A percentile compares a stretch with the other conserved stretches of the same genome.
Evolutionary conservation across 2,329 filamentous ascomycete genomes (phyloP).

Genomic region (Phoma sp.): DNA sequence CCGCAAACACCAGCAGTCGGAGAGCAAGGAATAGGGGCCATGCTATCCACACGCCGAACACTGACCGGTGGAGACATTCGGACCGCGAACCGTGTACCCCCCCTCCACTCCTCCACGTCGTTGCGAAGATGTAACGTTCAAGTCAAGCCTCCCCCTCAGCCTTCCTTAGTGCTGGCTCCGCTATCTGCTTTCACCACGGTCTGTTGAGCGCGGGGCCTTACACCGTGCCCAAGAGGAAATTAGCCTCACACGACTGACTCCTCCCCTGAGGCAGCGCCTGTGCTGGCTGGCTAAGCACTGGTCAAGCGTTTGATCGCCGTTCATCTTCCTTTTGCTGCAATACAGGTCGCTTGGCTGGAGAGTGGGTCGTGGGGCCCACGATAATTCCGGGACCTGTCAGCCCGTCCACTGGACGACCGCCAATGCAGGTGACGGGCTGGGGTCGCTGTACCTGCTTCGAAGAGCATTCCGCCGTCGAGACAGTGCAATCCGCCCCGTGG

Average conservation of each 20-base stretch:
- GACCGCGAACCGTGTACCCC: slow-evolving; percentile 24
- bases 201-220: slow-evolving; percentile 24
- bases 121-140: slow-evolving; percentile 29
- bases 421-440: slow-evolving; percentile 16
- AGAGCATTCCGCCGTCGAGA: slow-evolving; percentile 23
- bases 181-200: slow-evolving; percentile 26
- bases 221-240: slow-evolving; percentile 27
- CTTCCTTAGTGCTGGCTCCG: slow-evolving; percentile 29
- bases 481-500: slow-evolving; percentile 6
- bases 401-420: slow-evolving; percentile 11
- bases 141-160: slow-evolving; percentile 9
- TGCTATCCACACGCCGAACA: slow-evolving; percentile 20
- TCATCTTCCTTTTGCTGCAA: slow-evolving; percentile 37
- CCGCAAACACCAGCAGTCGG: slow-evolving; percentile 1
- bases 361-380: slow-evolving; percentile 5
- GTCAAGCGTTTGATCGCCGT: slow-evolving; percentile 50
- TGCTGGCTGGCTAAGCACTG: slow-evolving; percentile 40
- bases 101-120: slow-evolving; percentile 25
- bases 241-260: slow-evolving; percentile 17
- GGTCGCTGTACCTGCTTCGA: slow-evolving; percentile 35
- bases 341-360: slow-evolving; percentile 12
- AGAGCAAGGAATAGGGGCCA: slow-evolving; percentile 5
- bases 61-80: slow-evolving; percentile 28
- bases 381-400: slow-evolving; percentile 32
- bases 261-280: slow-evolving; percentile 40